phyloP scores from a whole-genome alignment of 352 stramenopile species.

The Peronosclerospora sorghi region DNA sequence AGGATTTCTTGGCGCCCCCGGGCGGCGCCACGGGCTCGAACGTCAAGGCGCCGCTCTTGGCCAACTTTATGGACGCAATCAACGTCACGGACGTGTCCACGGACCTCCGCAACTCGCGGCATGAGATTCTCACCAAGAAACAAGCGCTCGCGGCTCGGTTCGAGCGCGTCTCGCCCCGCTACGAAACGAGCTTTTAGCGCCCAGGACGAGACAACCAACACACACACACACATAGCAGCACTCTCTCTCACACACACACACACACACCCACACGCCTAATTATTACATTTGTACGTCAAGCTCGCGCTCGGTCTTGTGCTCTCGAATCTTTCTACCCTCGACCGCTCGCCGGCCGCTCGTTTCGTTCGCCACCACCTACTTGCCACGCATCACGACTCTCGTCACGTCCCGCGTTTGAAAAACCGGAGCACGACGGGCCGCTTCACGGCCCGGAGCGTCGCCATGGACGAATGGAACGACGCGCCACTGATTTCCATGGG shows the following conservation, averaged over 20 bases:
- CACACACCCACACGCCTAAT: slow-evolving; percentile 14
- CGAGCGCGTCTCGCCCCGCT: slow-evolving; percentile 61
- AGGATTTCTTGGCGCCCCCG: slow-evolving; percentile 68
- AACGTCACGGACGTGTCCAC: slow-evolving; percentile 83
- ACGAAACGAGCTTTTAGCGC: too few species aligned
- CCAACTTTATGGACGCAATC: slow-evolving; percentile 86
- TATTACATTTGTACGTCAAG: slow-evolving; percentile 15
- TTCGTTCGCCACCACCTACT: slow-evolving; percentile 16
- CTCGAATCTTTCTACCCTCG: too few species aligned
- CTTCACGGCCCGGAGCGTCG: slow-evolving; percentile 67
- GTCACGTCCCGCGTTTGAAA: slow-evolving; percentile 33
- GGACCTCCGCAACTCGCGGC: slow-evolving; percentile 73
- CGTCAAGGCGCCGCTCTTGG: slow-evolving; percentile 74
- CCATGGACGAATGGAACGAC: slow-evolving; percentile 81
- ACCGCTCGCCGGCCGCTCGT: not conserved
- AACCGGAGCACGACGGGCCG: slow-evolving; percentile 77
- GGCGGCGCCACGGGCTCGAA: slow-evolving; percentile 26
- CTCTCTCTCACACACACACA: too few species aligned
- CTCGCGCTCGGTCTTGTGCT: too few species aligned
- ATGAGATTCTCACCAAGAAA: slow-evolving; percentile 85
- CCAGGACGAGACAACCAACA: too few species aligned
- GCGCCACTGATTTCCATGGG: slow-evolving; percentile 65
- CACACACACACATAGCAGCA: too few species aligned
- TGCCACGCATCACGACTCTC: not conserved
- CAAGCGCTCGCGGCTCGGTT: slow-evolving; percentile 78